phyloP scores from a whole-genome alignment of 257 asterid genomes.

The Craterostigma plantagineum region DNA sequence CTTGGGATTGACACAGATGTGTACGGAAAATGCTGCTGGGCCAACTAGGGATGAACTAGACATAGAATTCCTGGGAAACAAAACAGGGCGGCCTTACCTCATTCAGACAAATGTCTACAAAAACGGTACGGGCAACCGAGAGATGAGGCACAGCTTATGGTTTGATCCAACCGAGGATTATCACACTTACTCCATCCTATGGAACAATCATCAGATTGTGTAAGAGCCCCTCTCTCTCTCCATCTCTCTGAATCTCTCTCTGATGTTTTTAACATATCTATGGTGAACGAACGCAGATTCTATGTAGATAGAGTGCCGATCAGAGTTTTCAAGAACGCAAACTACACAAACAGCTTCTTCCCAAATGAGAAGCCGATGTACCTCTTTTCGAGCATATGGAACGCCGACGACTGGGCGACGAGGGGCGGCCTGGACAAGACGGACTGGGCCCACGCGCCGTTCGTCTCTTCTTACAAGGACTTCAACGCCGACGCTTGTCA shows the following conservation, averaged over 20 bases:
- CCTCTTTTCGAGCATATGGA: conserved; percentile 91
- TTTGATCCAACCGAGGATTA: conserved; percentile 78
- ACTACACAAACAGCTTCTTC: conserved; percentile 79
- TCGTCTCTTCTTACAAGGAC: conserved; percentile 70
- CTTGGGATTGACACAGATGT: conserved; percentile 37
- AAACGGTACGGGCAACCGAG: conserved; percentile 87
- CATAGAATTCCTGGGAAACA: conserved; percentile 86
- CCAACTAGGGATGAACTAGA: conserved; percentile 85
- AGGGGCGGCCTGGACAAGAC: conserved; percentile 91
- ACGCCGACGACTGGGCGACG: conserved; percentile 98
- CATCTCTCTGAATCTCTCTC: too few relatives aligned
- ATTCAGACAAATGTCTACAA: conserved; percentile 82
- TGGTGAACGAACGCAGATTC: conserved; percentile 36
- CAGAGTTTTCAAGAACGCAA: conserved; percentile 75
- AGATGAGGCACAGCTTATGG: conserved; percentile 82
- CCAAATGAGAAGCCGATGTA: conserved; percentile 80
- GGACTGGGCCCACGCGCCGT: conserved; percentile 80
- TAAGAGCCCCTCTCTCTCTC: conserved; percentile 12
- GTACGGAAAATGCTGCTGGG: conserved; percentile 61
- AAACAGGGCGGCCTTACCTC: conserved; percentile 72
- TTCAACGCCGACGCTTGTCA: conserved; percentile 63
- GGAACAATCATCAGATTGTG: conserved; percentile 74
- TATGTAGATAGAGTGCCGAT: conserved; percentile 62
- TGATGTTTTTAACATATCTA: too few relatives aligned
- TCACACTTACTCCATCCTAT: conserved; percentile 65